These are phyloP conservation scores for Saccharomycopsis schoenii DNA, from an alignment of 805 yeast genomes.

Conservation along the genomic window DNA sequence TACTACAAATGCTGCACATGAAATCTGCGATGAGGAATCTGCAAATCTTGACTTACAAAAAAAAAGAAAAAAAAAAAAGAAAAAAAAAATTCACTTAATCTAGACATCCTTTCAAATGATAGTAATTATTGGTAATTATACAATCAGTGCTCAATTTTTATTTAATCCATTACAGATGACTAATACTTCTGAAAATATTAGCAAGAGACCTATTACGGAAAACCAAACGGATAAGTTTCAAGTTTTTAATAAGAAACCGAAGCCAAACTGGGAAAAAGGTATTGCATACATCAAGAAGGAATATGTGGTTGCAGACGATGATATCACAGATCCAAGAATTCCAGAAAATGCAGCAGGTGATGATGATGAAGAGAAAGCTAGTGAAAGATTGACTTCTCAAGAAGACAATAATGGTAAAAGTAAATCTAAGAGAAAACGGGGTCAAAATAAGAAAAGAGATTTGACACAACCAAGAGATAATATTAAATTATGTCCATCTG, in stretches of 20 bases:
- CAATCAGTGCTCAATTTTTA: not conserved
- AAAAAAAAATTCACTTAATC: not conserved
- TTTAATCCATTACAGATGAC: not conserved
- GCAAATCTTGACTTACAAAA: not conserved
- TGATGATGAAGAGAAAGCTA: slow-evolving; percentile 36
- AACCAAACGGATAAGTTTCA: not conserved
- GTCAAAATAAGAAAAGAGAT: slow-evolving; percentile 80
- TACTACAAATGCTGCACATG: not conserved
- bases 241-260: not conserved
- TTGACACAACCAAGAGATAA: slow-evolving; percentile 58
- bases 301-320: slow-evolving; percentile 34
- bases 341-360: slow-evolving; percentile 27
- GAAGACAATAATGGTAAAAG: slow-evolving; percentile 33
- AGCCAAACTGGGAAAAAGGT: slow-evolving; percentile 30
- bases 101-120: not conserved
- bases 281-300: slow-evolving; percentile 72
- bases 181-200: not conserved
- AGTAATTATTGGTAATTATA: not conserved
- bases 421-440: slow-evolving; percentile 45
- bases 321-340: not conserved
- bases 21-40: not conserved
- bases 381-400: slow-evolving; percentile 37
- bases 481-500: slow-evolving; percentile 54
- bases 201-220: not conserved
- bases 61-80: not conserved